Evolutionary conservation across 2,329 filamentous ascomycete species (phyloP).

Genomic region (Diaporthe citri): DNA sequence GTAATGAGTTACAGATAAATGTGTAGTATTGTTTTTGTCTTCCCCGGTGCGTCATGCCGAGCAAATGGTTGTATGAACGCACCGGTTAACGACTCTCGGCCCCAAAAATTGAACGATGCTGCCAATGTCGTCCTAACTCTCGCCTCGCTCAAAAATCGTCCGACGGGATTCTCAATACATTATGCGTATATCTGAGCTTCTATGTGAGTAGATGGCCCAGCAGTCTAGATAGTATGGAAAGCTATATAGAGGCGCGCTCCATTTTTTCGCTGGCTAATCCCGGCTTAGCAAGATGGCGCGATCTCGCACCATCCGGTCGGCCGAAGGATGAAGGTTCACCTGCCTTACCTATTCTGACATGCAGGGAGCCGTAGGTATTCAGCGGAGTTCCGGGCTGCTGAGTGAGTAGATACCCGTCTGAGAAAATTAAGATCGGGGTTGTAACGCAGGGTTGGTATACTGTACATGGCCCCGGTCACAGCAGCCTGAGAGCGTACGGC

Average conservation of each 20-base stretch:
- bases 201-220: too few relatives aligned
- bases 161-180: too few relatives aligned
- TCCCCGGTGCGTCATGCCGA: too few relatives aligned
- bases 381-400: background rate
- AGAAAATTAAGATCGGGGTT: background rate
- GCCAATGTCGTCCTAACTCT: too few relatives aligned
- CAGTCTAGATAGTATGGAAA: background rate
- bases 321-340: constrained; percentile 6
- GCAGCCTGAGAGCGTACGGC: background rate
- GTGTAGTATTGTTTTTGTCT: too few relatives aligned
- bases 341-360: background rate
- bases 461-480: background rate
- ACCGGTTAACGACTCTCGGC: too few relatives aligned
- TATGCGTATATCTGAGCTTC: too few relatives aligned
- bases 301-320: constrained; percentile 28
- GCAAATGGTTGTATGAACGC: too few relatives aligned
- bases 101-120: too few relatives aligned
- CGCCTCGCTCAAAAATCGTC: too few relatives aligned
- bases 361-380: too few relatives aligned
- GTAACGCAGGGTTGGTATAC: background rate
- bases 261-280: constrained; percentile 20
- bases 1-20: too few relatives aligned
- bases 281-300: constrained; percentile 28
- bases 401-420: background rate
- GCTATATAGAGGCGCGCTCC: background rate